A percentile compares a stretch with the other conserved stretches of the same genome.
Conservation (phyloP, 176 grass and related monocot species). For the sorghum (Sorghum bicolor) region Sorghum_bicolor_NCBIv3 NC_012871.2:18759001-18759500, state of each 20-base stretch:
- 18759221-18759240: background rate
- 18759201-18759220: background rate
- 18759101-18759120: background rate
- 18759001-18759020: background rate
- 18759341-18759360: background rate
- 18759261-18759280: background rate
- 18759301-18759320: background rate
- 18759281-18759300: background rate
- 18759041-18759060: background rate
- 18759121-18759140: background rate
- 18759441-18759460: background rate
- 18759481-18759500: too few species aligned
- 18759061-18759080: conserved; percentile 12
- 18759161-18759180: background rate
- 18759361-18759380: too few species aligned
- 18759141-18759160: background rate
- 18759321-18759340: background rate
- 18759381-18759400: too few species aligned
- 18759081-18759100: conserved; percentile 6
- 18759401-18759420: background rate
- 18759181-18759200: background rate
- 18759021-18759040: background rate
- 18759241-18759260: background rate
- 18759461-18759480: too few species aligned
- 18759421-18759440: background rate